Evolutionary conservation across 768 basidiomycete genomes (phyloP).

Genomic region (Tricholomella constricta): DNA sequence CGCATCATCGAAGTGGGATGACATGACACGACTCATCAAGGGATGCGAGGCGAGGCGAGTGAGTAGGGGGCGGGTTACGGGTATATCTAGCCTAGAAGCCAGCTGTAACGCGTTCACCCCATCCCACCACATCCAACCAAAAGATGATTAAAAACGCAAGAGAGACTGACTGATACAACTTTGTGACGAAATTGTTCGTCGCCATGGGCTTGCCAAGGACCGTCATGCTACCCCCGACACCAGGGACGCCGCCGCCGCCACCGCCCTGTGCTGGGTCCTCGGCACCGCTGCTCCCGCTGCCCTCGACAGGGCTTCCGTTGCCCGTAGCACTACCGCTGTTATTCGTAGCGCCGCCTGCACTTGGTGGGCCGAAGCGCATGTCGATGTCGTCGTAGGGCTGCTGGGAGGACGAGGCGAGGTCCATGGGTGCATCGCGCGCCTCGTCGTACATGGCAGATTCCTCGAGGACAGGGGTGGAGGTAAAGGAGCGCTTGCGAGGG

Average conservation of each 20-base stretch:
- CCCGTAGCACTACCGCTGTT: constrained; percentile 16
- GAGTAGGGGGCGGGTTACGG: too few species aligned
- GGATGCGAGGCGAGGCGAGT: background rate
- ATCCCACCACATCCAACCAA: constrained; percentile 7
- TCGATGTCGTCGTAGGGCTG: constrained; percentile 56
- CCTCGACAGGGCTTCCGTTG: constrained; percentile 44
- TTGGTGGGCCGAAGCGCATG: constrained; percentile 5
- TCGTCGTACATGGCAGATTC: constrained; percentile 42
- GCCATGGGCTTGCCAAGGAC: constrained; percentile 67
- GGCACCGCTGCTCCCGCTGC: constrained; percentile 42
- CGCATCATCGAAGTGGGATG: background rate
- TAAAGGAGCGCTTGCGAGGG: constrained; percentile 71
- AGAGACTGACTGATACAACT: constrained; percentile 75
- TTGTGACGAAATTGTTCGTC: constrained; percentile 85
- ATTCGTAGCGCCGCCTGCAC: background rate
- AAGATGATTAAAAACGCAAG: background rate
- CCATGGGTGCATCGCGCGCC: constrained; percentile 37
- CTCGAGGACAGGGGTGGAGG: constrained; percentile 45
- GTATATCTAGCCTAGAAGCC: background rate
- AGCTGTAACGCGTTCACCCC: background rate
- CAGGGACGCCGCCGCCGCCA: constrained; percentile 32
- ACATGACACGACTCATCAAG: constrained; percentile 2
- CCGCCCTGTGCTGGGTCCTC: constrained; percentile 11
- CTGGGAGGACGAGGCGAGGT: constrained; percentile 24
- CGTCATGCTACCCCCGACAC: constrained; percentile 49